Conservation (phyloP, 2,329 filamentous ascomycete genomes). For the Beauveria australis region DNA sequence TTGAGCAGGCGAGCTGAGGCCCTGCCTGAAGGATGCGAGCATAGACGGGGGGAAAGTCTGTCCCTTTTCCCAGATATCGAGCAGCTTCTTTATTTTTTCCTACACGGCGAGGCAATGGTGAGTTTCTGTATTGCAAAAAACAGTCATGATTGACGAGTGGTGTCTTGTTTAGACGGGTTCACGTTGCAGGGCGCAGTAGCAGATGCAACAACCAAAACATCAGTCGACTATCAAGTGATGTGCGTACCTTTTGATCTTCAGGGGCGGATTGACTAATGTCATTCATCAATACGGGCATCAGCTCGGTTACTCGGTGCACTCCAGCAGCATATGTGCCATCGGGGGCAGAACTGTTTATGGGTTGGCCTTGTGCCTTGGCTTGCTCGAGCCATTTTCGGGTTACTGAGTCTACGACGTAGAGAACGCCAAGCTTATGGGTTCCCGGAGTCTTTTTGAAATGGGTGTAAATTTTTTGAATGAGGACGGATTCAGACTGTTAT, state of each 20-base stretch:
- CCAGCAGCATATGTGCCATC: conserved; percentile 93
- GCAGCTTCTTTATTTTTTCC: conserved; percentile 88
- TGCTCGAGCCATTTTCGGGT: conserved; percentile 97
- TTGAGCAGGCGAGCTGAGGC: conserved; percentile 53
- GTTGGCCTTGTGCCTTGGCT: conserved; percentile 77
- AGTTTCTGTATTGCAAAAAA: conserved; percentile 12
- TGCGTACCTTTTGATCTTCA: conserved; percentile 93
- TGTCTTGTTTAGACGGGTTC: not conserved
- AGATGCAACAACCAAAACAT: conserved; percentile 23
- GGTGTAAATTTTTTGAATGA: conserved; percentile 94
- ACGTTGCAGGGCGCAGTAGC: not conserved
- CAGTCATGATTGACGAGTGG: conserved; percentile 18
- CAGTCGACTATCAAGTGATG: conserved; percentile 15
- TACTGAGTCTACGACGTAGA: conserved; percentile 99
- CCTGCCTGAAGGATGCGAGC: conserved; percentile 76
- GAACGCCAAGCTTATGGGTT: conserved; percentile 95
- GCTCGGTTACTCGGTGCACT: conserved; percentile 91
- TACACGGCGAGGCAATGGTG: conserved; percentile 41
- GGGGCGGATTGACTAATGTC: conserved; percentile 86
- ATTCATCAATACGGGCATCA: conserved; percentile 89
- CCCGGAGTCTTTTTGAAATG: conserved; percentile 92
- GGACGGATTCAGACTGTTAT: conserved; percentile 75
- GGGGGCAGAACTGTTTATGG: conserved; percentile 69
- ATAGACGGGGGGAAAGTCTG: conserved; percentile 78
- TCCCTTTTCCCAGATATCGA: conserved; percentile 97